A percentile compares a stretch with the other conserved stretches of the same genome.
These are phyloP conservation scores for Cercospora sp. DNA, from an alignment of 2,329 filamentous ascomycete genomes.

Conservation along the genomic window DNA sequence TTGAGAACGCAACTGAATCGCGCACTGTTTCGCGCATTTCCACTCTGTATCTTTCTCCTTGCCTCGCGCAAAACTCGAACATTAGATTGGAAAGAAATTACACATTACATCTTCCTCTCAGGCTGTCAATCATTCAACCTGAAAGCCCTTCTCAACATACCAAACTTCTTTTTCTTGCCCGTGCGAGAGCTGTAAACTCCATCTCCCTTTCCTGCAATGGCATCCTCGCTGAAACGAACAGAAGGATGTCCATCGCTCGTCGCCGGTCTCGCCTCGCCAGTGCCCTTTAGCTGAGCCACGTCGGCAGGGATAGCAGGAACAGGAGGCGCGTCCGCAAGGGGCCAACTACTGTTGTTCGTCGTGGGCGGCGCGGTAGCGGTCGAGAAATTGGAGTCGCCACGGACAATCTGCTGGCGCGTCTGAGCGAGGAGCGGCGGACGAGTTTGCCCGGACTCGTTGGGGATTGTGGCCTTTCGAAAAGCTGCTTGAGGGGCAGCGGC, in stretches of 20 bases:
- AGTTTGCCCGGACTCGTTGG: constrained; percentile 44
- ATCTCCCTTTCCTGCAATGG: constrained; percentile 28
- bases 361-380: constrained; percentile 33
- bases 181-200: constrained; percentile 39
- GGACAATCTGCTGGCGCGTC: constrained; percentile 19
- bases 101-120: not conserved
- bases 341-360: constrained; percentile 46
- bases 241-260: constrained; percentile 38
- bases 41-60: not conserved
- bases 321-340: constrained; percentile 42
- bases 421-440: constrained; percentile 34
- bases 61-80: not conserved
- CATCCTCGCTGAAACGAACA: constrained; percentile 21
- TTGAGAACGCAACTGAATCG: not conserved
- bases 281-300: constrained; percentile 12
- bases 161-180: constrained; percentile 67
- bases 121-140: constrained; percentile 52
- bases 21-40: constrained; percentile 7
- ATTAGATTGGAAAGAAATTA: not conserved
- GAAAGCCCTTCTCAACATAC: constrained; percentile 66
- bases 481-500: constrained; percentile 31
- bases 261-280: constrained; percentile 31
- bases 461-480: constrained; percentile 56
- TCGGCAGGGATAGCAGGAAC: constrained; percentile 29
- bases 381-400: constrained; percentile 32